Evolutionary conservation across 2,329 filamentous ascomycete genomes (phyloP).

Genomic region (Fusarium beomiforme): DNA sequence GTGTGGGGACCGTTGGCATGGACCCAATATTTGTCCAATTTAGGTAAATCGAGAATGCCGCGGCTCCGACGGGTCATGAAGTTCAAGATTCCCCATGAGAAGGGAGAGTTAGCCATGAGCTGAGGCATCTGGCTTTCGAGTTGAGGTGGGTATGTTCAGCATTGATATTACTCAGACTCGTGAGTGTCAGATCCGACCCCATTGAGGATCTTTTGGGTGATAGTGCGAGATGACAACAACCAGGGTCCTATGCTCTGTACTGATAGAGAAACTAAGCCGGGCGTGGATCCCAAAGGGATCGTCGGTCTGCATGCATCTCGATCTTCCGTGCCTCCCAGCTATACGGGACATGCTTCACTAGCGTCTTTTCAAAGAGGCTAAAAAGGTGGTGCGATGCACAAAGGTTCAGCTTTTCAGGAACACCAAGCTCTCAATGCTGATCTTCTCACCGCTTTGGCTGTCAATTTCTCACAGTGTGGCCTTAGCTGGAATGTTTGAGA

Average conservation of each 20-base stretch:
- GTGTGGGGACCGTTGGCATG: constrained; percentile 27
- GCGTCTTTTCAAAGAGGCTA: constrained; percentile 17
- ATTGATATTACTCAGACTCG: not conserved
- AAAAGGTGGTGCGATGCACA: constrained; percentile 22
- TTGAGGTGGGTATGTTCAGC: not conserved
- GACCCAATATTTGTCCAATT: constrained; percentile 19
- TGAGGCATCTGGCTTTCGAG: not conserved
- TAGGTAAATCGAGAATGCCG: constrained; percentile 23
- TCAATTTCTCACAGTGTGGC: not conserved
- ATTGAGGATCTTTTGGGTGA: not conserved
- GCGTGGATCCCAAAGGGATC: constrained; percentile 26
- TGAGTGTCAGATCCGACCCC: not conserved
- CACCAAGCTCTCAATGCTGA: constrained; percentile 17
- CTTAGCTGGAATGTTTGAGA: not conserved
- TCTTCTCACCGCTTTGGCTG: constrained; percentile 36
- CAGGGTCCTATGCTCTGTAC: constrained; percentile 7
- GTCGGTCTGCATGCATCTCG: constrained; percentile 34
- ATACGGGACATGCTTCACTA: constrained; percentile 41
- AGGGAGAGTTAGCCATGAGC: not conserved
- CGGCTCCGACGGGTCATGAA: constrained; percentile 29
- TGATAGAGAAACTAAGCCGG: not conserved
- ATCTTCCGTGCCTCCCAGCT: constrained; percentile 36
- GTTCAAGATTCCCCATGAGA: constrained; percentile 16
- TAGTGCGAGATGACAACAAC: not conserved
- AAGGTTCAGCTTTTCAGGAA: constrained; percentile 35